Conservation (phyloP, 192 early-diverging fungal genomes). For the Coemansia asiatica region DNA sequence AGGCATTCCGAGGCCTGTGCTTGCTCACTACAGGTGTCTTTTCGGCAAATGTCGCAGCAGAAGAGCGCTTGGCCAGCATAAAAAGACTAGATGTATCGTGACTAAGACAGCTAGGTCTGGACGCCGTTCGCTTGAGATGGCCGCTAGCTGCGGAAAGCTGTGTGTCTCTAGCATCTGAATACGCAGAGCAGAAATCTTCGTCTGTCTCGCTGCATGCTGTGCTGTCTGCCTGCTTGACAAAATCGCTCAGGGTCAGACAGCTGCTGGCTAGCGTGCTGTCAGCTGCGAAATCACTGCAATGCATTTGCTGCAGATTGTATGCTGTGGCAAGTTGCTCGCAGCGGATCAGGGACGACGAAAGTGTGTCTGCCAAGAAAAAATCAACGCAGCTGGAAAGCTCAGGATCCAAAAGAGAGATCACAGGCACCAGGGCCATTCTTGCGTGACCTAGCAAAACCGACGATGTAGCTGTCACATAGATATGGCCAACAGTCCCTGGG, state of each 20-base stretch:
- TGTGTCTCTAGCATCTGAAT: conserved; percentile 19
- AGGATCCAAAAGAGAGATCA: conserved; percentile 10
- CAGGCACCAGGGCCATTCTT: conserved; percentile 25
- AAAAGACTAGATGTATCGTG: not conserved
- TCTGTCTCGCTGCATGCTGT: conserved; percentile 22
- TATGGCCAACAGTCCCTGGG: conserved; percentile 16
- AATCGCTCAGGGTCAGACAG: conserved; percentile 13
- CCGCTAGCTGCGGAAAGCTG: not conserved
- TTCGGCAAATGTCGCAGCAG: not conserved
- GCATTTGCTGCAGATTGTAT: not conserved
- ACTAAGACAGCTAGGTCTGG: conserved; percentile 10
- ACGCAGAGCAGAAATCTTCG: conserved; percentile 42
- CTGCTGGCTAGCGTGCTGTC: not conserved
- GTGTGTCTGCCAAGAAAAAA: conserved; percentile 17
- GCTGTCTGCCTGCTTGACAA: conserved; percentile 14
- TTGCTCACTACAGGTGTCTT: not conserved
- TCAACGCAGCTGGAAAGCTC: not conserved
- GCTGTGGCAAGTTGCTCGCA: not conserved
- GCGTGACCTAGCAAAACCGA: conserved; percentile 49
- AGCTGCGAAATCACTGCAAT: not conserved
- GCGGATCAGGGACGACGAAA: not conserved
- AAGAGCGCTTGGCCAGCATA: not conserved
- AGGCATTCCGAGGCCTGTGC: not conserved
- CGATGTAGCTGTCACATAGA: conserved; percentile 42
- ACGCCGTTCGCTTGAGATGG: conserved; percentile 7